Conservation (phyloP, 306 rosid genomes). For the Abrus precatorius region DNA sequence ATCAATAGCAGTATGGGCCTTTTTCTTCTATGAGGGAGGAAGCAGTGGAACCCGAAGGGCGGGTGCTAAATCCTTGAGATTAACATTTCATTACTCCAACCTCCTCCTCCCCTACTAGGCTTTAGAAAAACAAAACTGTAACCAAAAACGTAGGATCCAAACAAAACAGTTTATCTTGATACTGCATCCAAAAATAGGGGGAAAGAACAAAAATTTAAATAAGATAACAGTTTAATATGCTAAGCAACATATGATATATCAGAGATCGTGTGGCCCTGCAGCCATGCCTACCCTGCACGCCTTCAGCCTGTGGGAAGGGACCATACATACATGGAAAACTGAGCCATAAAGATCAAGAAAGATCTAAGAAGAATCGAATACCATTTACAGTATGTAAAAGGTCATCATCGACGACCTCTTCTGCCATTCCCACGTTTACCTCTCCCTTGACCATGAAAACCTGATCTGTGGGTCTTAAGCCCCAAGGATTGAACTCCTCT, state of each 20-base stretch:
- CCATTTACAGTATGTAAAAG: background rate
- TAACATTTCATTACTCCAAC: background rate
- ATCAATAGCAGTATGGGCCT: background rate
- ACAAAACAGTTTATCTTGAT: slow-evolving; percentile 4
- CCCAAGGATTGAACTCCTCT: slow-evolving; percentile 80
- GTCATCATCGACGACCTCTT: slow-evolving; percentile 52
- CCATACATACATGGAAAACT: background rate
- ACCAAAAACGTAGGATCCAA: background rate
- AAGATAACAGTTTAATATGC: background rate
- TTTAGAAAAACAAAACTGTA: background rate
- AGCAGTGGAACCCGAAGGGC: background rate
- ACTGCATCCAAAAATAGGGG: background rate
- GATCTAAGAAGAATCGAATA: slow-evolving; percentile 20
- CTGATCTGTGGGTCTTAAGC: slow-evolving; percentile 54
- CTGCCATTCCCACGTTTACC: slow-evolving; percentile 49
- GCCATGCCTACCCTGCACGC: slow-evolving; percentile 14
- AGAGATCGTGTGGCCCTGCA: slow-evolving; percentile 12
- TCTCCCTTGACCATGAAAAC: slow-evolving; percentile 61
- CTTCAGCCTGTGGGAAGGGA: slow-evolving; percentile 3
- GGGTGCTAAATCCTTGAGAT: background rate
- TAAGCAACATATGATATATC: slow-evolving; percentile 25
- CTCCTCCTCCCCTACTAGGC: background rate
- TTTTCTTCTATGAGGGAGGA: background rate
- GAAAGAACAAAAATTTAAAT: slow-evolving; percentile 3
- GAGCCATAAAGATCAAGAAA: slow-evolving; percentile 19